Conservation (phyloP, 1,284 basidiomycete genomes). For the Agaricales sp. region DNA sequence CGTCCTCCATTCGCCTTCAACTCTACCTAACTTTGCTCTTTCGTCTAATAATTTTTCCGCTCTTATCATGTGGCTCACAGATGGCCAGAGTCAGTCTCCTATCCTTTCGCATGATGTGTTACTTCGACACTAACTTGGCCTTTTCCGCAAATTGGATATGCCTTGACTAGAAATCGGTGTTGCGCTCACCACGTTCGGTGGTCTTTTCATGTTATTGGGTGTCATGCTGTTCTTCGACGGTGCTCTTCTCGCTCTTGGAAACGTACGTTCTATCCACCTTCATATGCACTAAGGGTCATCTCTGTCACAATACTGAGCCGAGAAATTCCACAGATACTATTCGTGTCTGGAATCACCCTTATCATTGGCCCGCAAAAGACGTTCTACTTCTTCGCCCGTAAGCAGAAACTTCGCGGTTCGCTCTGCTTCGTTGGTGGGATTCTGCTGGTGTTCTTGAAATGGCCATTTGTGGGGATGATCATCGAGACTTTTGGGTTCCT, state of each 20-base stretch:
- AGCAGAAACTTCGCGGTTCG: conserved; percentile 94
- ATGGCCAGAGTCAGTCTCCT: conserved; percentile 45
- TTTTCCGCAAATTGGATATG: too few species aligned
- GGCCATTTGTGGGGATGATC: conserved; percentile 89
- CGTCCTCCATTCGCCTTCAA: not conserved
- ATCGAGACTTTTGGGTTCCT: conserved; percentile 95
- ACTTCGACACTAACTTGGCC: not conserved
- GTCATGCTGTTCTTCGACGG: conserved; percentile 97
- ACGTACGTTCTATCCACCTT: conserved; percentile 43
- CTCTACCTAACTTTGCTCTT: conserved; percentile 2
- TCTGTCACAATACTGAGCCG: conserved; percentile 5
- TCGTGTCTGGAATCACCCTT: conserved; percentile 83
- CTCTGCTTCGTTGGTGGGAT: conserved; percentile 87
- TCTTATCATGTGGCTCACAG: conserved; percentile 55
- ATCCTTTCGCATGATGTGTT: not conserved
- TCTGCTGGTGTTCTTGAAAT: conserved; percentile 80
- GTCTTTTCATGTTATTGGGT: conserved; percentile 92
- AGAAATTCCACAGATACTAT: conserved; percentile 59
- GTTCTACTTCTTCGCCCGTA: conserved; percentile 96
- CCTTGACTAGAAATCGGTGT: conserved; percentile 83
- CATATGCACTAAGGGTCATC: conserved; percentile 2
- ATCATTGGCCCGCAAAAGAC: conserved; percentile 96
- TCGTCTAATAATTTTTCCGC: not conserved
- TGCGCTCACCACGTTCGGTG: conserved; percentile 94
- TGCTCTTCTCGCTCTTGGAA: conserved; percentile 92